Percentiles rank a stretch among this genome's conserved stretches.
phyloP scores from a whole-genome alignment of 768 basidiomycete genomes.

The Naganishia friedmannii region DNA sequence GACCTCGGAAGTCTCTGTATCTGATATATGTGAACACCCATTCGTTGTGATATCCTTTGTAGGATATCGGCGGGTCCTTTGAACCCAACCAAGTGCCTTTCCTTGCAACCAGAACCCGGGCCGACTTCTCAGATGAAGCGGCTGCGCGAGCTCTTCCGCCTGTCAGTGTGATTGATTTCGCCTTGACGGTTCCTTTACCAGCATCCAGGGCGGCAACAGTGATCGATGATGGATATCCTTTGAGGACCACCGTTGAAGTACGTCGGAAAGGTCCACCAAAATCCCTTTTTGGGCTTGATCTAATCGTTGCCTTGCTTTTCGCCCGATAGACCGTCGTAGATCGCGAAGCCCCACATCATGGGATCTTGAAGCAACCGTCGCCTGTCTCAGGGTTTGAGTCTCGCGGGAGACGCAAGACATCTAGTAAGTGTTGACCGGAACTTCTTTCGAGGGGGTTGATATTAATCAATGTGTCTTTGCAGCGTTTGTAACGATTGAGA shows the following conservation, averaged over 20 bases:
- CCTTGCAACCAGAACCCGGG: slow-evolving; percentile 32
- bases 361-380: slow-evolving; percentile 25
- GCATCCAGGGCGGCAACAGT: slow-evolving; percentile 38
- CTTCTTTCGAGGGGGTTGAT: background rate
- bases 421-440: slow-evolving; percentile 17
- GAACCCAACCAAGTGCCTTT: slow-evolving; percentile 37
- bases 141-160: background rate
- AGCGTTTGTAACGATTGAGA: slow-evolving; percentile 26
- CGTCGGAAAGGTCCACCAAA: background rate
- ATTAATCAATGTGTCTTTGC: background rate
- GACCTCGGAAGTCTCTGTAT: background rate
- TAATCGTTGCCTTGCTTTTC: background rate
- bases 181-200: slow-evolving; percentile 37
- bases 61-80: slow-evolving; percentile 17
- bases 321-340: slow-evolving; percentile 23
- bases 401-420: slow-evolving; percentile 24
- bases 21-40: slow-evolving; percentile 4
- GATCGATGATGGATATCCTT: slow-evolving; percentile 21
- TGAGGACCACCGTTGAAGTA: slow-evolving; percentile 30
- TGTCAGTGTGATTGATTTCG: slow-evolving; percentile 37
- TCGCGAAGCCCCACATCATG: slow-evolving; percentile 13
- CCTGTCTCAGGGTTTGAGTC: background rate
- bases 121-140: slow-evolving; percentile 23
- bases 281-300: background rate
- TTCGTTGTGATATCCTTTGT: background rate